Percentiles rank a stretch among this genome's conserved stretches.
phyloP scores from a whole-genome alignment of 1,284 basidiomycete species.

The Neolentinus lepideus region DNA sequence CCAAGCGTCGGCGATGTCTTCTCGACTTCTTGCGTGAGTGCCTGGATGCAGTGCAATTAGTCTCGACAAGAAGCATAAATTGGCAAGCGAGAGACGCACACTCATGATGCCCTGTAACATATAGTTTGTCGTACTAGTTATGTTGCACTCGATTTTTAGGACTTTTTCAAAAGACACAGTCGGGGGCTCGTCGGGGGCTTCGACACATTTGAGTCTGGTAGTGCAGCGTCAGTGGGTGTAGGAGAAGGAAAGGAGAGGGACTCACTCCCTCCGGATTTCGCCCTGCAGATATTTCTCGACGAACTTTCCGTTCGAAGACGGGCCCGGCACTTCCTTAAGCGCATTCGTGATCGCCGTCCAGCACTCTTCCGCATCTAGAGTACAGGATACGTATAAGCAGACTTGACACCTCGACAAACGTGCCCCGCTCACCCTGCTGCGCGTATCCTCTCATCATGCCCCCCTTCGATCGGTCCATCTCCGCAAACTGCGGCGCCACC shows the following conservation, averaged over 20 bases:
- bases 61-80: constrained; percentile 1
- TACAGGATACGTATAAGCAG: neutral
- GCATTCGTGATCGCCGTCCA: constrained; percentile 83
- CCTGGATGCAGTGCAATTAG: constrained; percentile 32
- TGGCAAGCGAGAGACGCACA: constrained; percentile 36
- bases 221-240: neutral
- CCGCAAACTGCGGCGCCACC: constrained; percentile 90
- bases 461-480: constrained; percentile 45
- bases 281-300: constrained; percentile 85
- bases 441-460: constrained; percentile 53
- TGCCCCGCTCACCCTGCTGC: constrained; percentile 86
- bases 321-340: constrained; percentile 57
- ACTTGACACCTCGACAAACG: no score
- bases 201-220: constrained; percentile 66
- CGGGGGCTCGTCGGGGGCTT: constrained; percentile 75
- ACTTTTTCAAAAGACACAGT: constrained; percentile 67
- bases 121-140: constrained; percentile 80
- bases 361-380: constrained; percentile 94
- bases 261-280: constrained; percentile 78
- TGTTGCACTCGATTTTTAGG: constrained; percentile 92
- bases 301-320: constrained; percentile 40
- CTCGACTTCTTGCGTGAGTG: constrained; percentile 80
- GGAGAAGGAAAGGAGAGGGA: constrained; percentile 9
- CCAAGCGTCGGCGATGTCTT: constrained; percentile 80
- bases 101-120: constrained; percentile 85